Conservation (phyloP, 192 early-diverging fungal species). For the Chytriomyces sp. region DNA sequence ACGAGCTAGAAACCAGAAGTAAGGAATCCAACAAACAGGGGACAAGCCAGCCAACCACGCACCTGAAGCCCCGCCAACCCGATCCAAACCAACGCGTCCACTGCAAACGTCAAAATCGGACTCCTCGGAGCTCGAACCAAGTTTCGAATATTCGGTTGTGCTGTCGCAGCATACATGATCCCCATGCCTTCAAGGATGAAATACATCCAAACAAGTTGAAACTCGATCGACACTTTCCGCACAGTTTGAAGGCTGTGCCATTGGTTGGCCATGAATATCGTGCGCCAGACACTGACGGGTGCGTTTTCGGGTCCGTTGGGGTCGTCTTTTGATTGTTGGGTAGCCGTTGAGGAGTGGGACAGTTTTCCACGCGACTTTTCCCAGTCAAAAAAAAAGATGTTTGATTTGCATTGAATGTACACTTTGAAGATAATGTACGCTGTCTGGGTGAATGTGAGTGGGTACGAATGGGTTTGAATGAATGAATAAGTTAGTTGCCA, state of each 20-base stretch:
- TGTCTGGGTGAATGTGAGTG: conserved; percentile 18
- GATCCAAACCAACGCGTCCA: conserved; percentile 51
- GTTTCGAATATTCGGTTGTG: conserved; percentile 51
- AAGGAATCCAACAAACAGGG: background rate
- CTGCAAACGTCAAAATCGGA: conserved; percentile 55
- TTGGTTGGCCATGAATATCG: conserved; percentile 59
- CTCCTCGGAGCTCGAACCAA: conserved; percentile 40
- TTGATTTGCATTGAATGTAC: conserved; percentile 52
- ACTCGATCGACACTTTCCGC: conserved; percentile 39
- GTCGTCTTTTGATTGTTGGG: conserved; percentile 1
- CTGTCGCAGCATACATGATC: conserved; percentile 45
- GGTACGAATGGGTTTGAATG: conserved; percentile 5
- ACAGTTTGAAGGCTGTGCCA: conserved; percentile 55
- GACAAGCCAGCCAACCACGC: background rate
- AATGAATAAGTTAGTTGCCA: background rate
- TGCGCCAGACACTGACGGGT: conserved; percentile 61
- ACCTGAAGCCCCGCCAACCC: conserved; percentile 46
- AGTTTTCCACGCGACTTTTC: conserved; percentile 54
- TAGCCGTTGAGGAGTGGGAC: conserved; percentile 14
- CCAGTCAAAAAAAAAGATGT: conserved; percentile 66
- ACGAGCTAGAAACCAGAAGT: conserved; percentile 10
- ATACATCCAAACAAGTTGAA: conserved; percentile 53
- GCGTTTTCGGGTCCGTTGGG: conserved; percentile 16
- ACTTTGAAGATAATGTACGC: conserved; percentile 42
- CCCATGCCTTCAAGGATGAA: conserved; percentile 50